These are phyloP conservation scores for Oryza coarctata DNA, from an alignment of 176 grass and related monocot species.

Conservation along the genomic window DNA sequence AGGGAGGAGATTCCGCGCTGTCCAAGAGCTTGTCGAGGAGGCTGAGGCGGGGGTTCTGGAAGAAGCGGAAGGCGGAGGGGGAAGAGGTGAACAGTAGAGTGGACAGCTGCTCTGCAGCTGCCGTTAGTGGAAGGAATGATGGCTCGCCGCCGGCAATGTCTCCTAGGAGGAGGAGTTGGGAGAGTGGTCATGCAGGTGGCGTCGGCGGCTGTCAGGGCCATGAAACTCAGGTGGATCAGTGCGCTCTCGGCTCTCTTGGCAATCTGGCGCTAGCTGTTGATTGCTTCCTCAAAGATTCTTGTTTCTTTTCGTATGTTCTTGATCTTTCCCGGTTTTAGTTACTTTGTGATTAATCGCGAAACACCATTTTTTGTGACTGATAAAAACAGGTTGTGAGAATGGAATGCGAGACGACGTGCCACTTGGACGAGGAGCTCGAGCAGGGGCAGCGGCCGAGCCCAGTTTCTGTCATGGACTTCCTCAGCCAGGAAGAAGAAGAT, in stretches of 20 bases:
- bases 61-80: conserved; percentile 32
- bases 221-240: conserved; percentile 12
- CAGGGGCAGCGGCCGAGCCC: conserved; percentile 58
- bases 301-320: neutral
- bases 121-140: neutral
- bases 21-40: conserved; percentile 38
- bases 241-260: neutral
- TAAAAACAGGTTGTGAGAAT: conserved; percentile 1
- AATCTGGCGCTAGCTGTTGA: neutral
- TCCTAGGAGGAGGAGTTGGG: conserved; percentile 26
- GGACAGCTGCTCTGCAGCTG: conserved; percentile 26
- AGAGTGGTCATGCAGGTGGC: neutral
- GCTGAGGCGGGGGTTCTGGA: conserved; percentile 47
- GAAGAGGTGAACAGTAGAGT: conserved; percentile 10
- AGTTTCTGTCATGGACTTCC: conserved; percentile 83
- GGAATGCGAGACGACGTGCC: conserved; percentile 16
- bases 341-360: neutral
- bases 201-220: neutral
- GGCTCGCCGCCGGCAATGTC: conserved; percentile 23
- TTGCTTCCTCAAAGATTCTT: neutral
- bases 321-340: neutral
- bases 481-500: conserved; percentile 48
- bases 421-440: conserved; percentile 34
- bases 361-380: neutral
- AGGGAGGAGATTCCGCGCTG: conserved; percentile 25